These are phyloP conservation scores for Claviceps sp. DNA, from an alignment of 2,329 filamentous ascomycete genomes.

Conservation along the genomic window DNA sequence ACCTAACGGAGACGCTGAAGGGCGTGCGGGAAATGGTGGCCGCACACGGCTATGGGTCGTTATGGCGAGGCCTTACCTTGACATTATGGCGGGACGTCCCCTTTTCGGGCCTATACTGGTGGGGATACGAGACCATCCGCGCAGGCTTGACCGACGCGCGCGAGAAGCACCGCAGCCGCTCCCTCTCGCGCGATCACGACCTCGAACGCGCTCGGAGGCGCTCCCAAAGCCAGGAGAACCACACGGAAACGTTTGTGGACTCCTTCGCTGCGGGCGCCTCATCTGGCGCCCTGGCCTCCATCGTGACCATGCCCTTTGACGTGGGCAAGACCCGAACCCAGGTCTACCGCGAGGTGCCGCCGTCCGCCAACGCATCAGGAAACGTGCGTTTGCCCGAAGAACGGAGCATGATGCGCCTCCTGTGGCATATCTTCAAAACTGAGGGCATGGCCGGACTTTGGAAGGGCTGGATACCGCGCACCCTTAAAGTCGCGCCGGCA, in stretches of 20 bases:
- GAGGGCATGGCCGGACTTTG: constrained; percentile 76
- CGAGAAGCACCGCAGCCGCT: constrained; percentile 33
- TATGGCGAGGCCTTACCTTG: constrained; percentile 83
- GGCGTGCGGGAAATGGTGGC: constrained; percentile 70
- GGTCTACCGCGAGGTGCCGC: constrained; percentile 49
- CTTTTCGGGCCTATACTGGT: constrained; percentile 96
- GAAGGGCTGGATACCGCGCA: constrained; percentile 81
- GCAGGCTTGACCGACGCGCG: constrained; percentile 57
- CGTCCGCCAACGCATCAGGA: constrained; percentile 16
- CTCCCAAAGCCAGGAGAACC: constrained; percentile 54
- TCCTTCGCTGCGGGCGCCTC: constrained; percentile 77
- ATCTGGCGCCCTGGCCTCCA: constrained; percentile 73
- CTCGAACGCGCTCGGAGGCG: constrained; percentile 33
- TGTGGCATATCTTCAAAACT: constrained; percentile 82
- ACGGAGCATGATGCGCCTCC: constrained; percentile 62
- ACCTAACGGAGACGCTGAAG: constrained; percentile 66
- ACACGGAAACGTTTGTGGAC: constrained; percentile 67
- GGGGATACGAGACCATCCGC: constrained; percentile 82
- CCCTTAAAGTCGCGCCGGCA: constrained; percentile 85
- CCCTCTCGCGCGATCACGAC: constrained; percentile 21
- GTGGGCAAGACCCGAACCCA: constrained; percentile 95
- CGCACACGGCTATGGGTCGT: constrained; percentile 59
- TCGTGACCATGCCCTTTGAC: constrained; percentile 90
- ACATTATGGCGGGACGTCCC: constrained; percentile 96
- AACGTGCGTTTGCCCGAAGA: constrained; percentile 50